Percentiles rank a stretch among this genome's conserved stretches.
These are phyloP conservation scores for Aquilaria sinensis DNA, from an alignment of 345 rosid species.

Conservation along the genomic window DNA sequence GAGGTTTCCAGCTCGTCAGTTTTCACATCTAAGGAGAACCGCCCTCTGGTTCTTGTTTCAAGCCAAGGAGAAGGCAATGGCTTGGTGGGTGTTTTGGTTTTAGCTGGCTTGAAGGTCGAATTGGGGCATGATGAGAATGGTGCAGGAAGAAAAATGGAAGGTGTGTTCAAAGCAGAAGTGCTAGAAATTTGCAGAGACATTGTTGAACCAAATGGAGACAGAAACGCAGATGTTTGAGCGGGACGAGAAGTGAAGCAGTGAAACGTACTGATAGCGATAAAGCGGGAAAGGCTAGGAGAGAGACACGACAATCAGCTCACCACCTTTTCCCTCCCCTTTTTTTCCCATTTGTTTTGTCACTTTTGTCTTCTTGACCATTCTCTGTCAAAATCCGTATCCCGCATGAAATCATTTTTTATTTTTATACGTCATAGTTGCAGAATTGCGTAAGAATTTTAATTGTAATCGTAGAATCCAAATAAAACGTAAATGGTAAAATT, in stretches of 20 bases:
- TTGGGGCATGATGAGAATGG: constrained; percentile 11
- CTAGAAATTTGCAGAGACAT: constrained; percentile 43
- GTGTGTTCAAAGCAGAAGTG: constrained; percentile 14
- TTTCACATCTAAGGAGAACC: constrained; percentile 22
- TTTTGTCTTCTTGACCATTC: no score
- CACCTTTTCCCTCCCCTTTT: no score
- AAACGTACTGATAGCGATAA: constrained; percentile 1
- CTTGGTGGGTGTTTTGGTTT: constrained; percentile 16
- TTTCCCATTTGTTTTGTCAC: no score
- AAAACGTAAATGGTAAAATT: no score
- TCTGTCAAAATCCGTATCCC: no score
- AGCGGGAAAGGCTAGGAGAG: constrained; percentile 48
- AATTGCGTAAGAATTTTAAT: no score
- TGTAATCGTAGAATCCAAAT: no score
- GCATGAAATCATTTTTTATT: no score
- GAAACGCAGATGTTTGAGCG: not conserved
- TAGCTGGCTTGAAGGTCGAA: not conserved
- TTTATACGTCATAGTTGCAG: no score
- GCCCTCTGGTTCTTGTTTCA: constrained; percentile 9
- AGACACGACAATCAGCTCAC: constrained; percentile 46
- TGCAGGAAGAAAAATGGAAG: constrained; percentile 18
- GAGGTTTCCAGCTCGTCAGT: constrained; percentile 11
- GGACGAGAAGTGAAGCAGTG: constrained; percentile 5
- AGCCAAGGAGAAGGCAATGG: constrained; percentile 18
- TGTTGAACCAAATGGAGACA: constrained; percentile 6